A percentile compares a stretch with the other conserved stretches of the same genome.
These are phyloP conservation scores for Coffea canephora DNA, from an alignment of 257 asterid genomes.

Conservation along the genomic window DNA sequence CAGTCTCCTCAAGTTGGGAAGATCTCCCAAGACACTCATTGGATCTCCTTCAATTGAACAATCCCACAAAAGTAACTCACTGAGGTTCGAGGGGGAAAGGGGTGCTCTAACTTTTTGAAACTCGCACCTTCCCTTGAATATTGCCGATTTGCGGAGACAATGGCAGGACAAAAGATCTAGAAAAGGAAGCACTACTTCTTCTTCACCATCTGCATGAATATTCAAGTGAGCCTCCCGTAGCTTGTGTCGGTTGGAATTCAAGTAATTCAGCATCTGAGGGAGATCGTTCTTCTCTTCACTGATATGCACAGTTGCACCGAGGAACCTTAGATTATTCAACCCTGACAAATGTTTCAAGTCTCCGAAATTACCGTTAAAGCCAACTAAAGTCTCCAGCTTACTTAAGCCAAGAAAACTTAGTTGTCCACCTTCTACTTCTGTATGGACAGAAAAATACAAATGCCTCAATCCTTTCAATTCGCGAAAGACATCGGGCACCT, in stretches of 20 bases:
- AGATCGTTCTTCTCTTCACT: not conserved
- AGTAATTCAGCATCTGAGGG: too few relatives aligned
- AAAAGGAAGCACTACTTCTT: not conserved
- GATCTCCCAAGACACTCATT: not conserved
- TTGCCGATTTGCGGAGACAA: not conserved
- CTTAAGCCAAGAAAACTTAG: not conserved
- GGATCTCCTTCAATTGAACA: not conserved
- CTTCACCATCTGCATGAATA: too few relatives aligned
- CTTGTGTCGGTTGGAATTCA: too few relatives aligned
- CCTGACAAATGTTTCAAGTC: not conserved
- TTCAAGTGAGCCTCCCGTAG: too few relatives aligned
- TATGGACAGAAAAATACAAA: not conserved
- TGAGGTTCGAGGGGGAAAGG: not conserved
- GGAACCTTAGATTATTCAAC: not conserved
- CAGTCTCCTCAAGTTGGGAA: not conserved
- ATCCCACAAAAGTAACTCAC: accelerated
- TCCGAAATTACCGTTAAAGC: accelerated
- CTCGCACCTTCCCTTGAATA: accelerated
- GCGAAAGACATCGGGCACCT: not conserved
- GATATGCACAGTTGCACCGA: not conserved
- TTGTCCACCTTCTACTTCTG: too few relatives aligned
- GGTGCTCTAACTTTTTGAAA: not conserved
- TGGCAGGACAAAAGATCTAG: not conserved
- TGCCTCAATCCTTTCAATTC: not conserved
- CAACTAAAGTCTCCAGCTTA: not conserved